Percentiles rank a stretch among this genome's conserved stretches.
Conservation (phyloP, 2,329 filamentous ascomycete genomes). For the Paraconiothyrium sp. region DNA sequence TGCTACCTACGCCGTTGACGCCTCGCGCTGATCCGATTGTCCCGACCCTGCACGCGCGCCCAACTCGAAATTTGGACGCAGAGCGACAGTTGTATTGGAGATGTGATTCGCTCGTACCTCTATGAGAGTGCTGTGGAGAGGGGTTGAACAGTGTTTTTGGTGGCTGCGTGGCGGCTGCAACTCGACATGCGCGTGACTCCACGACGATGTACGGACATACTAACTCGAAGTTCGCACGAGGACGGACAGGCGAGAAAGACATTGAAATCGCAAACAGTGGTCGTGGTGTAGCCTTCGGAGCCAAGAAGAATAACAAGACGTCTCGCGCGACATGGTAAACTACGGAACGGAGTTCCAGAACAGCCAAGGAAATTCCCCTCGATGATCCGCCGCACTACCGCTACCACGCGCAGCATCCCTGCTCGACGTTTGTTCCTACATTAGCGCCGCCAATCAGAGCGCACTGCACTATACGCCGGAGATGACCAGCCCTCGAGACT, state of each 20-base stretch:
- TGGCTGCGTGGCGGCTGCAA: not conserved
- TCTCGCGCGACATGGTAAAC: slow-evolving; percentile 3
- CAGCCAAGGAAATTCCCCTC: not conserved
- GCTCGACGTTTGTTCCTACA: slow-evolving; percentile 11
- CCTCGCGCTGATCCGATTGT: slow-evolving; percentile 13
- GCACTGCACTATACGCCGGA: slow-evolving; percentile 4
- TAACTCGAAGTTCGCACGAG: not conserved
- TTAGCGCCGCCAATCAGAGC: slow-evolving; percentile 9
- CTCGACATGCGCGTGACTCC: not conserved
- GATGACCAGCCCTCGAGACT: slow-evolving; percentile 4
- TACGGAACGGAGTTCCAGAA: not conserved
- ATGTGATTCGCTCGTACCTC: slow-evolving; percentile 10
- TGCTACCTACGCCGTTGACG: slow-evolving; percentile 10
- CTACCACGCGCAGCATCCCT: slow-evolving; percentile 5
- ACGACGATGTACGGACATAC: not conserved
- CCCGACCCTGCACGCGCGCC: slow-evolving; percentile 9
- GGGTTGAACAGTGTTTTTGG: not conserved
- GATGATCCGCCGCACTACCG: slow-evolving; percentile 1
- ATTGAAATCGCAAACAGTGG: no score
- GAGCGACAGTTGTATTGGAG: not conserved
- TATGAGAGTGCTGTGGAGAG: slow-evolving; percentile 5
- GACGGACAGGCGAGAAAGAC: not conserved
- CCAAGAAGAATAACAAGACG: not conserved
- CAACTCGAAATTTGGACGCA: slow-evolving; percentile 2
- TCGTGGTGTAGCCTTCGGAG: slow-evolving; percentile 8